Conservation (phyloP, 2,329 filamentous ascomycete species). For the Aspergillus fumigatiaffinis region DNA sequence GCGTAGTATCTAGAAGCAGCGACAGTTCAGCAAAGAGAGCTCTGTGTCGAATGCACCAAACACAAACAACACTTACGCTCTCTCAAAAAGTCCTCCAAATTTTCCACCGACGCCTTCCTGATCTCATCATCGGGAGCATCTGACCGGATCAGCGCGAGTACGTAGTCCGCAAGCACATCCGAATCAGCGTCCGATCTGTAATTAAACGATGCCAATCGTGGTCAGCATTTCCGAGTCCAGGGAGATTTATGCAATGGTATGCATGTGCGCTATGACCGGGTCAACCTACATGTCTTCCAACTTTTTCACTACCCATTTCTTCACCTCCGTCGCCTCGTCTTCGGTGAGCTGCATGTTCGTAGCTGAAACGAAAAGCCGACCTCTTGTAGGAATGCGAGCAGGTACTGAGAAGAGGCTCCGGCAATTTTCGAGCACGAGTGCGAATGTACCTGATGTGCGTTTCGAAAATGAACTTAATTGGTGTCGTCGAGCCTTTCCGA, state of each 20-base stretch:
- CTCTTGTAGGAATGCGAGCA: not conserved
- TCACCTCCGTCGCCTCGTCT: conserved; percentile 50
- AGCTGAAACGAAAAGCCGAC: not conserved
- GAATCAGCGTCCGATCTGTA: conserved; percentile 58
- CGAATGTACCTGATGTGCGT: not conserved
- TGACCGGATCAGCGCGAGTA: conserved; percentile 54
- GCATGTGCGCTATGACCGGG: not conserved
- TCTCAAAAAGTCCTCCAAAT: conserved; percentile 56
- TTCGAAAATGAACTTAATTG: not conserved
- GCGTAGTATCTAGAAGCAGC: conserved; percentile 41
- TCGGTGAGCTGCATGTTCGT: conserved; percentile 53
- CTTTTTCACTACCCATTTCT: conserved; percentile 56
- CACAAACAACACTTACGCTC: conserved; percentile 40
- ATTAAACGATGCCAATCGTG: not conserved
- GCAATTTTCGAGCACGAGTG: not conserved
- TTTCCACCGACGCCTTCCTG: conserved; percentile 50
- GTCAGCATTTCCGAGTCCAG: not conserved
- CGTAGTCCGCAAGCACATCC: conserved; percentile 60
- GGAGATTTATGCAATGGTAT: not conserved
- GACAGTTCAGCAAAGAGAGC: conserved; percentile 9
- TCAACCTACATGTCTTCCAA: conserved; percentile 53
- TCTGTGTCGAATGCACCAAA: not conserved
- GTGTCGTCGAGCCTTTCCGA: not conserved
- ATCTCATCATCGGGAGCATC: conserved; percentile 54
- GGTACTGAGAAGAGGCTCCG: not conserved